A percentile compares a stretch with the other conserved stretches of the same genome.
Evolutionary conservation across 805 yeast genomes (phyloP).

Genomic region (Pichia ethanolica): DNA sequence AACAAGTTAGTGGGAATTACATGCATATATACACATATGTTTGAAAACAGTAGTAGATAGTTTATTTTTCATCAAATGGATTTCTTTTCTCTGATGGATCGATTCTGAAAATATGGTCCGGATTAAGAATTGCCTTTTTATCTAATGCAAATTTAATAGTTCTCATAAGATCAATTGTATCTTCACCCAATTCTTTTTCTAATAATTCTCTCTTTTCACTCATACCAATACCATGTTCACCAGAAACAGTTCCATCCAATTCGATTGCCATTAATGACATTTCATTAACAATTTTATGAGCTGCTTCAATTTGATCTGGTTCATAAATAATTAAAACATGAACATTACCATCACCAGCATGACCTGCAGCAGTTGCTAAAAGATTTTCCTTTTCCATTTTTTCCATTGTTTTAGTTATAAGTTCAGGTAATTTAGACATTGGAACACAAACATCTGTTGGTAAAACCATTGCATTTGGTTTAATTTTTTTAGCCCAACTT

Average conservation of each 20-base stretch:
- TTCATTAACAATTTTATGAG: slow-evolving; percentile 43
- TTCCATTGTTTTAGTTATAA: slow-evolving; percentile 52
- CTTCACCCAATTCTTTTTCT: slow-evolving; percentile 57
- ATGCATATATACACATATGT: too few species aligned
- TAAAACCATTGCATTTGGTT: slow-evolving; percentile 44
- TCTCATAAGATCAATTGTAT: slow-evolving; percentile 67
- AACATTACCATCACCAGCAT: slow-evolving; percentile 80
- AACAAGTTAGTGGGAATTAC: too few species aligned
- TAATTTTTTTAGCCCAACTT: slow-evolving; percentile 51
- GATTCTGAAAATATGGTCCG: slow-evolving; percentile 68
- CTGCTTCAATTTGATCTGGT: slow-evolving; percentile 39
- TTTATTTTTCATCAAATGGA: slow-evolving; percentile 13
- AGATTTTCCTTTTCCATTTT: slow-evolving; percentile 49
- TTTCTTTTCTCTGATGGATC: slow-evolving; percentile 41
- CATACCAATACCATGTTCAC: slow-evolving; percentile 82
- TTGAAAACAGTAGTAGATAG: too few species aligned
- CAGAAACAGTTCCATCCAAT: slow-evolving; percentile 78
- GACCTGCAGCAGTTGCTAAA: slow-evolving; percentile 60
- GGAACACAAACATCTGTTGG: slow-evolving; percentile 86
- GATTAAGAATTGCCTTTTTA: slow-evolving; percentile 66
- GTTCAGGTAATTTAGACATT: slow-evolving; percentile 54
- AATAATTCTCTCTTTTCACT: slow-evolving; percentile 59
- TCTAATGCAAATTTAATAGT: slow-evolving; percentile 64
- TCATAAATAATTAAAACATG: slow-evolving; percentile 60
- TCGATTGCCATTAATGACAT: slow-evolving; percentile 62